Evolutionary conservation across 2,329 filamentous ascomycete species (phyloP).

Genomic region (Calonectria pseudoreteaudii): DNA sequence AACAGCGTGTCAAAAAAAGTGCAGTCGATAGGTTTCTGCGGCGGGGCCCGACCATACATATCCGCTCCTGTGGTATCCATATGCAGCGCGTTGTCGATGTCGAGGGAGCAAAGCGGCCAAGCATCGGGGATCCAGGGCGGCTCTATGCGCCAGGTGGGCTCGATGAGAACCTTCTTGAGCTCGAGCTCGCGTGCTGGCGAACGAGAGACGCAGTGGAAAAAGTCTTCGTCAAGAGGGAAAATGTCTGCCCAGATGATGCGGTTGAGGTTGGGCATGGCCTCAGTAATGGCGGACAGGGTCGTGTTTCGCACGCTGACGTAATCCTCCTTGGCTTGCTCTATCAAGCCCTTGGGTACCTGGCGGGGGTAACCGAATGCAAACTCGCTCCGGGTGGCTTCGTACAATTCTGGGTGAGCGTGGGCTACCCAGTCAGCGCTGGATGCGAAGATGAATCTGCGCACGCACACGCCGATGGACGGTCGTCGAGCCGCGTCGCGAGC

Average conservation of each 20-base stretch:
- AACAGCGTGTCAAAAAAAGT: constrained; percentile 19
- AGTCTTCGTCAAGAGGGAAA: background rate
- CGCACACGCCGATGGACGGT: background rate
- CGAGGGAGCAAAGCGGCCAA: background rate
- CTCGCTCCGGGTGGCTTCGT: background rate
- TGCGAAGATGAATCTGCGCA: background rate
- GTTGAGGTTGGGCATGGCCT: background rate
- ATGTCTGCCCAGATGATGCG: background rate
- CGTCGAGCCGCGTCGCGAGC: background rate
- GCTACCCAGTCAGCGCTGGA: background rate
- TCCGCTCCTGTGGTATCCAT: background rate
- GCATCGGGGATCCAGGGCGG: background rate
- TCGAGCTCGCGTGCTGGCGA: background rate
- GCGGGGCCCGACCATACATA: no score
- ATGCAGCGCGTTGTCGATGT: background rate
- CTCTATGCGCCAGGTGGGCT: background rate
- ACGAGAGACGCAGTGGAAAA: background rate
- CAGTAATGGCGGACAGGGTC: background rate
- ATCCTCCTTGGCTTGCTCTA: background rate
- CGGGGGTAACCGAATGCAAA: background rate
- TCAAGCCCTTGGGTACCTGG: background rate
- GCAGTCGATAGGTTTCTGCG: background rate
- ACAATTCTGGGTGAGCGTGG: background rate
- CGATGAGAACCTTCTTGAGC: background rate
- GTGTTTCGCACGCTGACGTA: background rate